Evolutionary conservation across 352 stramenopile genomes (phyloP).

Genomic region (Phytophthora hybrid): DNA sequence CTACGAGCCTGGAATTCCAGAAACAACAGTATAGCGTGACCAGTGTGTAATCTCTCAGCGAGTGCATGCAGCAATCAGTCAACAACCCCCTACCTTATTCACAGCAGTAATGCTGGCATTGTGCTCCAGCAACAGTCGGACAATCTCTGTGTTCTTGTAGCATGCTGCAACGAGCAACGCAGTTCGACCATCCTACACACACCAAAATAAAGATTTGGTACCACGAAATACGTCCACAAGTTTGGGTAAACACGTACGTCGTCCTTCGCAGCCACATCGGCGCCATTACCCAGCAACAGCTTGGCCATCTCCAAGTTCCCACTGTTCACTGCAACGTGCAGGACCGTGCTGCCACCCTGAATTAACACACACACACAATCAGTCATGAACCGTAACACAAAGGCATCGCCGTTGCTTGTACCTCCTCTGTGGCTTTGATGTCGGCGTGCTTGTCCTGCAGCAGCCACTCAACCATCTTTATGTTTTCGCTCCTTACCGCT

Average conservation of each 20-base stretch:
- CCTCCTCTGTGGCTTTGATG: constrained; percentile 50
- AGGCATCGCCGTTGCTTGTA: neutral
- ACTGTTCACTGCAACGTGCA: constrained; percentile 8
- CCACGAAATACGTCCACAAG: neutral
- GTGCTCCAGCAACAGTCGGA: constrained; percentile 2
- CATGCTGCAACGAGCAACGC: constrained; percentile 5
- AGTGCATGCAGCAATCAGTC: too few relatives aligned
- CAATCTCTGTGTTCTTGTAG: constrained; percentile 1
- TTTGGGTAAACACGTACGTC: neutral
- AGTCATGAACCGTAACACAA: too few relatives aligned
- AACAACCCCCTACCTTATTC: constrained; percentile 3
- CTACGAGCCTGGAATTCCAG: neutral
- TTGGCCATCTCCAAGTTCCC: constrained; percentile 1
- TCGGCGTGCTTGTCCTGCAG: constrained; percentile 59
- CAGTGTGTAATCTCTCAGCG: neutral
- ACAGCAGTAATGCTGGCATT: constrained; percentile 1
- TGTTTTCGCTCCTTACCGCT: constrained; percentile 63
- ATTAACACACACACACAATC: neutral
- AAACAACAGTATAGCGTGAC: neutral
- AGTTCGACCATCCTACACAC: constrained; percentile 3
- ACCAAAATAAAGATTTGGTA: neutral
- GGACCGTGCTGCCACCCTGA: constrained; percentile 1
- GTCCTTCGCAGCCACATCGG: constrained; percentile 3
- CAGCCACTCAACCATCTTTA: constrained; percentile 62
- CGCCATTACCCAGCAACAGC: neutral